Conservation (phyloP, 805 yeast genomes). For the Nakazawaea ambrosiae region DNA sequence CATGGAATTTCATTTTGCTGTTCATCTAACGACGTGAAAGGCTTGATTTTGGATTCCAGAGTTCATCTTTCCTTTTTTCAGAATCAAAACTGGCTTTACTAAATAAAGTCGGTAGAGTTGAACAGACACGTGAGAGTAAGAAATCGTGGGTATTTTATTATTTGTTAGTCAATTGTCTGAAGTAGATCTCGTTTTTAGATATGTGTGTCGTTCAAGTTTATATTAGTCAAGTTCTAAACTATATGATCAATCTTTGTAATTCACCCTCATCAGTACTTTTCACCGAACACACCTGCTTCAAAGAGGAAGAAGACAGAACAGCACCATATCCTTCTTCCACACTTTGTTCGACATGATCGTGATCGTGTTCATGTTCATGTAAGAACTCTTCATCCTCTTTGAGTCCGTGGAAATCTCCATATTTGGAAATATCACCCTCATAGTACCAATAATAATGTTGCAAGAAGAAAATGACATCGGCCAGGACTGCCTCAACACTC, state of each 20-base stretch:
- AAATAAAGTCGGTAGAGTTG: no score
- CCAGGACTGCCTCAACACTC: slow-evolving; percentile 22
- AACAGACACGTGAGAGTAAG: no score
- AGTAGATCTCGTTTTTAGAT: no score
- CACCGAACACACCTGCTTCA: slow-evolving; percentile 4
- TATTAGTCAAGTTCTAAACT: no score
- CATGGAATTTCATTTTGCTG: no score
- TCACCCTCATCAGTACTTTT: slow-evolving; percentile 10
- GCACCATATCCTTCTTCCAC: slow-evolving; percentile 6
- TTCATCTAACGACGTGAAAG: no score
- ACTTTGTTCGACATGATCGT: slow-evolving; percentile 17
- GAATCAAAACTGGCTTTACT: no score
- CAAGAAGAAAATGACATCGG: slow-evolving; percentile 22
- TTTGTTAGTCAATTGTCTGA: no score
- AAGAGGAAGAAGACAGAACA: neutral
- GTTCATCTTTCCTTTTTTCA: no score
- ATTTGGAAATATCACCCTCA: slow-evolving; percentile 16
- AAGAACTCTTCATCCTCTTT: slow-evolving; percentile 25
- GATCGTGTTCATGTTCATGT: slow-evolving; percentile 25
- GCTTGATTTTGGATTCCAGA: no score
- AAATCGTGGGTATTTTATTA: no score
- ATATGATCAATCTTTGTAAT: slow-evolving; percentile 8
- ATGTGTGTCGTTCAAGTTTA: no score
- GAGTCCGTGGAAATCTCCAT: slow-evolving; percentile 10
- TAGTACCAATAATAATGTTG: slow-evolving; percentile 25